Conservation (phyloP, 352 stramenopile genomes). For the Globisporangium emineosum region DNA sequence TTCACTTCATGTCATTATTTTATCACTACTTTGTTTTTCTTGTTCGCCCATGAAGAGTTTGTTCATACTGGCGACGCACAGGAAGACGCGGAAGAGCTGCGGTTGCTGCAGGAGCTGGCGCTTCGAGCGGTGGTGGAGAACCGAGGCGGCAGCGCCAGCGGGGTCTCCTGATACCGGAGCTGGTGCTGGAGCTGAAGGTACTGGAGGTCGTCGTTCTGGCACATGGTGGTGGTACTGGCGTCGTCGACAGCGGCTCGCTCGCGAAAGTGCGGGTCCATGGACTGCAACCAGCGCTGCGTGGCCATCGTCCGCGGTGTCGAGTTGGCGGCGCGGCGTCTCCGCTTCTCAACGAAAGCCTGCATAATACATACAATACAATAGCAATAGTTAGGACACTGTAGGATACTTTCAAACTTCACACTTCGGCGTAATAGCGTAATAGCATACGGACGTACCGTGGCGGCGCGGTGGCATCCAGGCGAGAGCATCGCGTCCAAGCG, state of each 20-base stretch:
- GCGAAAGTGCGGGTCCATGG: conserved; percentile 23
- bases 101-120: conserved; percentile 1
- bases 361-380: conserved; percentile 1
- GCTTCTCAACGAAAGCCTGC: conserved; percentile 68
- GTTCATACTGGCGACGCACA: conserved; percentile 1
- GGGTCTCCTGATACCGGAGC: background rate
- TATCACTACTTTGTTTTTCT: background rate
- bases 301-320: conserved; percentile 58
- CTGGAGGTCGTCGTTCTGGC: background rate
- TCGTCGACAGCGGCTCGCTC: background rate
- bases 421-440: too few species aligned
- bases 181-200: background rate
- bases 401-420: too few species aligned
- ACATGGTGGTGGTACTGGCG: background rate
- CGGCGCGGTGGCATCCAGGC: conserved; percentile 42
- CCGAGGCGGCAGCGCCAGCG: background rate
- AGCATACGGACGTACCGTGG: too few species aligned
- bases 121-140: background rate
- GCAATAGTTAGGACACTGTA: background rate
- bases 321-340: conserved; percentile 41
- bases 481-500: conserved; percentile 37
- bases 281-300: conserved; percentile 64
- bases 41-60: background rate
- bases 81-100: background rate
- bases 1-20: background rate